Evolutionary conservation across 352 stramenopile genomes (phyloP), one percentile per base, ranked within the genome.

Genomic region (Nannochloropsis limnetica): DNA sequence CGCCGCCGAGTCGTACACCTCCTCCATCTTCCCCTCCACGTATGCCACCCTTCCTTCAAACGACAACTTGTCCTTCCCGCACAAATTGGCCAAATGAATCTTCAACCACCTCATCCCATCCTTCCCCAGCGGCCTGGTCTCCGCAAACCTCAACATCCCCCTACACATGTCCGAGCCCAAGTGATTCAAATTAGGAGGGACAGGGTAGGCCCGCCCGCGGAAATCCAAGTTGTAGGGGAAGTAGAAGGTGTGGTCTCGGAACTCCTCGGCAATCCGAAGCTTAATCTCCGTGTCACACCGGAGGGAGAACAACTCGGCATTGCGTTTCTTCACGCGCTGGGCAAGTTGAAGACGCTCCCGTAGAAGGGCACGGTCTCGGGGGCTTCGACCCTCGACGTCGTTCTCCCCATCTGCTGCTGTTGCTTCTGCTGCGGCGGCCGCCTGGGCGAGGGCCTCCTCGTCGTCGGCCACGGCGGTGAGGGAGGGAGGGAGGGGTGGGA

Each of bases 221-320:
- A 99, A 99, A 85, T 99, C 97, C 88, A 99, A 92, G 88, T 99
- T 99, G 90, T 98, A 98, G 45, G 96, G 96, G 85, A 98, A 99
- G 88, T 98, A 99, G 27, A 99, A 92, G 3, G 80, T 81, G 54
- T 83, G 82, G 15, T 81, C 80, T 17, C 68, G 69, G 79, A 87
- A 87, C 31, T 84, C 80, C 74, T 87, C 22, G 0, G 82, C 82
- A 28, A 87, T 86, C 32, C 31, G 17, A 43, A 87, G 45, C 80
- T 87, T 87, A 43, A 87, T 86, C 29, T 83, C 37, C 82, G 86
- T 83, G 80, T 87, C 84, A 68, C 82, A 83, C n/a, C 84, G 81
- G 44, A 87, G 80, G 22, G 81, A 85, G 68, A 86, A 83, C 31
- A 83, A 80, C 49, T 87, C 83, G 17, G 69, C 67, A 25, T 87